Conservation (phyloP, 2,329 filamentous ascomycete genomes). For the Phialocephala sp. region DNA sequence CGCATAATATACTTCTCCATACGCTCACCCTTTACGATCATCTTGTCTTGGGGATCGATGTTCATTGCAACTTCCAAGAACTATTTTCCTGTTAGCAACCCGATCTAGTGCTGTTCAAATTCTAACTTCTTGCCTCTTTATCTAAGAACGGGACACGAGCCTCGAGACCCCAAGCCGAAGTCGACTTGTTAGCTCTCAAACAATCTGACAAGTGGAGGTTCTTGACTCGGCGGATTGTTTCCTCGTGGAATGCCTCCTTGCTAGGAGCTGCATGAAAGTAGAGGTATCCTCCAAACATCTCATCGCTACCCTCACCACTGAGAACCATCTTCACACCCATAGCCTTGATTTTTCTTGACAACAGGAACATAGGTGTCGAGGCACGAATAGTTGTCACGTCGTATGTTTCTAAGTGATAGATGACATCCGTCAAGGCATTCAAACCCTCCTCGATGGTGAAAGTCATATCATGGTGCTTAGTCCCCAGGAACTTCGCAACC, state of each 20-base stretch:
- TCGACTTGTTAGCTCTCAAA: slow-evolving; percentile 98
- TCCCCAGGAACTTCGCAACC: slow-evolving; percentile 95
- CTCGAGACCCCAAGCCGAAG: slow-evolving; percentile 96
- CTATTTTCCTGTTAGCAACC: slow-evolving; percentile 46
- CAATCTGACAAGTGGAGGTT: slow-evolving; percentile 97
- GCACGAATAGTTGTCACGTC: slow-evolving; percentile 98
- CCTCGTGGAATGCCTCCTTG: slow-evolving; percentile 91
- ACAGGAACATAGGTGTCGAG: slow-evolving; percentile 97
- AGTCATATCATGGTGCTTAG: slow-evolving; percentile 97
- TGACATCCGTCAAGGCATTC: slow-evolving; percentile 95
- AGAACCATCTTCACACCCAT: slow-evolving; percentile 99
- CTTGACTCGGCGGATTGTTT: slow-evolving; percentile 93
- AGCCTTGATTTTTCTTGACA: slow-evolving; percentile 98
- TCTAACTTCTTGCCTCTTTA: slow-evolving; percentile 68
- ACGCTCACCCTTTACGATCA: slow-evolving; percentile 69
- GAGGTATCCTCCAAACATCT: slow-evolving; percentile 97
- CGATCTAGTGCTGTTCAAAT: not conserved
- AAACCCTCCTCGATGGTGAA: slow-evolving; percentile 98
- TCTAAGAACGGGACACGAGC: slow-evolving; percentile 97
- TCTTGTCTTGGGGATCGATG: slow-evolving; percentile 93
- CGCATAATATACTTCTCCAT: slow-evolving; percentile 99
- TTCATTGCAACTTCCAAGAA: slow-evolving; percentile 94
- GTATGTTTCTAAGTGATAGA: slow-evolving; percentile 96
- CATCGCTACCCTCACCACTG: slow-evolving; percentile 94
- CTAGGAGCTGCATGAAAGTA: slow-evolving; percentile 97